Evolutionary conservation across 2,329 filamentous ascomycete genomes (phyloP), one percentile per base, ranked within the genome.

Genomic region (Mycogone perniciosa): DNA sequence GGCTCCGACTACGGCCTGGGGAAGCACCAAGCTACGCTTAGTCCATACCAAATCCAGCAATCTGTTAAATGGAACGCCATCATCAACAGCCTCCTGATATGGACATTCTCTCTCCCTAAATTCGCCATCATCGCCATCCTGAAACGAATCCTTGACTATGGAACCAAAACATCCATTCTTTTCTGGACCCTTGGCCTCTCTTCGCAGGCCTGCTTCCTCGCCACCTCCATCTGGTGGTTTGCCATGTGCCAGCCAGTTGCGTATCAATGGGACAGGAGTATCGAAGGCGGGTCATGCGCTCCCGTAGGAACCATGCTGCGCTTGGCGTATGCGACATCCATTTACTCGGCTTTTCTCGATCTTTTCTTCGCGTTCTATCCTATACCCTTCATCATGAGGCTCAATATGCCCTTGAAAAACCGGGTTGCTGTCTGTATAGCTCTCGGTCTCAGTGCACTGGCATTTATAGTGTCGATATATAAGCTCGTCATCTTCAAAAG

Each of bases 51-150:
- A 6, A 41, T 57, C 7, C 44, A 50, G 29, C 10, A 56, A 7
- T 57, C 60, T 8, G 39, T 60, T 5, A 60, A 57, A 38, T 62
- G 58, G 57, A 62, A 62, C 38, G 52, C 54, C 37, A 60, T 62
- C 27, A 60, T 59, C 44, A 61, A 56, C 51, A 55, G 56, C 7
- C 54, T 62, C 11, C 46, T 62, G 7, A 58, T 62, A 26, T 62
- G 59, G 59, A 57, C 58, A 4, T 62, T 62, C 40, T 62, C 60
- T 4, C 50, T 62, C 1, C 60, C 60, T 7, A 62, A 62, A 6
- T 62, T 62, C 42, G 60, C 60, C 44, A 57, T 62, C 29, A 56
- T 62, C 31, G 59, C 60, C 7, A 61, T 57, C 33, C 54, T 62
- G 29, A 62, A 62, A 31, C 55, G 60, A 5, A 62, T 62, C 20